Conservation (phyloP, 139 green algal genomes). For the Micromonas pusilla region DNA sequence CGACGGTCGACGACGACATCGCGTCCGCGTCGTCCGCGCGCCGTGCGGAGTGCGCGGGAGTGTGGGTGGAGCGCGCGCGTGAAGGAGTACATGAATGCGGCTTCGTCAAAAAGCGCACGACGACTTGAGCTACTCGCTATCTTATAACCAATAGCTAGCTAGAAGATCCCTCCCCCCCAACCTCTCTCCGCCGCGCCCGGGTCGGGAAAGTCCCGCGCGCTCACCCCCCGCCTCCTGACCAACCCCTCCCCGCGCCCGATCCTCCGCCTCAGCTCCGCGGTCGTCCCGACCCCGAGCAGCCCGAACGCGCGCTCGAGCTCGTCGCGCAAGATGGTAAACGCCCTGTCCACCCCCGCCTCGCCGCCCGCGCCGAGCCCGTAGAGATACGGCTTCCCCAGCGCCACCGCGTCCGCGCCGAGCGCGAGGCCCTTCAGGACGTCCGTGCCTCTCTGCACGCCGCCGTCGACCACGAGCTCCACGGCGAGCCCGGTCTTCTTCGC, state of each 20-base stretch:
- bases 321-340: constrained; percentile 17
- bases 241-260: neutral
- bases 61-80: no score
- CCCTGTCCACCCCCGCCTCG: neutral
- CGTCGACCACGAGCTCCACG: constrained; percentile 26
- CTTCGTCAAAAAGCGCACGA: no score
- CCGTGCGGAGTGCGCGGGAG: no score
- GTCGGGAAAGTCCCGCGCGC: neutral
- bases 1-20: no score
- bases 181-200: neutral
- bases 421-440: constrained; percentile 27
- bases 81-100: no score
- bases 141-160: no score
- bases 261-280: constrained; percentile 6
- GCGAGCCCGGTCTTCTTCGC: neutral
- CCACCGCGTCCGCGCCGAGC: constrained; percentile 26
- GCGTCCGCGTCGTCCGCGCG: no score
- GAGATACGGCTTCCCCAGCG: constrained; percentile 22
- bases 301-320: constrained; percentile 26
- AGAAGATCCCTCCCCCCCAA: neutral
- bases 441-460: constrained; percentile 24
- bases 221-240: neutral
- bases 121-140: no score
- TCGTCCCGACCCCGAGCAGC: constrained; percentile 9
- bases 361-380: constrained; percentile 28